These are phyloP conservation scores for Penicillium decumbens DNA, from an alignment of 2,329 filamentous ascomycete genomes.

Conservation along the genomic window DNA sequence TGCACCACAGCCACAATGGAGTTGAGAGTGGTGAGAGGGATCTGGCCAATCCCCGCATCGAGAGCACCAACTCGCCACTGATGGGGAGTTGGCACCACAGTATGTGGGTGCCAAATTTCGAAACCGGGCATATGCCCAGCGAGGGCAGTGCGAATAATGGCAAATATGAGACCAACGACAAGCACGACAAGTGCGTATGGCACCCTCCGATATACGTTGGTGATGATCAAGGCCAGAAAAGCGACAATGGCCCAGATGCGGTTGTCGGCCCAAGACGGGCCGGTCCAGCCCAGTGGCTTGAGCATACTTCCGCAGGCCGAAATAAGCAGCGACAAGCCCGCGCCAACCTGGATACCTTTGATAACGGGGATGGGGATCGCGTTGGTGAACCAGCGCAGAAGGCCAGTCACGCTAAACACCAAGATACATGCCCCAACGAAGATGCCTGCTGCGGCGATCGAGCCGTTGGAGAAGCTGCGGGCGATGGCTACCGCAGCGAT, in stretches of 20 bases:
- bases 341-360: conserved; percentile 91
- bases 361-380: conserved; percentile 80
- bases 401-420: conserved; percentile 70
- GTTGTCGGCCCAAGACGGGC: conserved; percentile 68
- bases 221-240: conserved; percentile 65
- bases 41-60: conserved; percentile 72
- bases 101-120: conserved; percentile 57
- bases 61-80: conserved; percentile 54
- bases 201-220: conserved; percentile 60
- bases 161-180: conserved; percentile 62
- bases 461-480: conserved; percentile 58
- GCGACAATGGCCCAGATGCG: conserved; percentile 69
- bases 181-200: conserved; percentile 78
- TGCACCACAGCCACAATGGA: conserved; percentile 84
- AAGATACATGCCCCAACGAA: conserved; percentile 71
- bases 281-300: conserved; percentile 62
- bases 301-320: conserved; percentile 69
- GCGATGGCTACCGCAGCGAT: conserved; percentile 87
- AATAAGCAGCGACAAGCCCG: conserved; percentile 75
- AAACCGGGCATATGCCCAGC: conserved; percentile 48
- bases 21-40: conserved; percentile 88
- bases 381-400: conserved; percentile 69
- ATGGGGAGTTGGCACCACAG: conserved; percentile 44
- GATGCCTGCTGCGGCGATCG: conserved; percentile 77
- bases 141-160: conserved; percentile 44